These are phyloP conservation scores for Hymenotorrendiella dingleyae DNA, from an alignment of 2,329 filamentous ascomycete genomes.

Conservation along the genomic window DNA sequence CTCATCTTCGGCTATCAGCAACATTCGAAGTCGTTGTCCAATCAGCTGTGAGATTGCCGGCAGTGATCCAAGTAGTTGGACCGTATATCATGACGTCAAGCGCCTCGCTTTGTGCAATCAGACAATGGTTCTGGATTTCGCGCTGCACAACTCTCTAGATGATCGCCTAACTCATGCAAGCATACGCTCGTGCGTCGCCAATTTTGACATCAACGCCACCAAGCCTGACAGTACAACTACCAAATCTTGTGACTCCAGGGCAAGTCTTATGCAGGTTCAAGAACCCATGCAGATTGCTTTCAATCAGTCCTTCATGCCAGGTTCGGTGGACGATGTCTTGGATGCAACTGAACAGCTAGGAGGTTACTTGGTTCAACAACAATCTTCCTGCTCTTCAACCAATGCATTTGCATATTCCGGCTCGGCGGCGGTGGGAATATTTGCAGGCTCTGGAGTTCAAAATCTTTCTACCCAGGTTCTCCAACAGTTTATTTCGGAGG, in stretches of 20 bases:
- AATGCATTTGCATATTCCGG: no score
- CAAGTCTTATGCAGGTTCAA: no score
- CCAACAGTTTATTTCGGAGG: no score
- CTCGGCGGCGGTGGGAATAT: no score
- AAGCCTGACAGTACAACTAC: not conserved
- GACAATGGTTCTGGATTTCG: slow-evolving; percentile 16
- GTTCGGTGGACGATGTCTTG: not conserved
- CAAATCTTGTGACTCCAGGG: no score
- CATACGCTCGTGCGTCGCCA: slow-evolving; percentile 8
- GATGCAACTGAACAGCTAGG: not conserved
- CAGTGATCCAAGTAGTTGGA: slow-evolving; percentile 12
- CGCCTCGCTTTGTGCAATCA: slow-evolving; percentile 9
- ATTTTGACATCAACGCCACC: not conserved
- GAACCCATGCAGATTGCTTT: not conserved
- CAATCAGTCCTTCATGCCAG: not conserved
- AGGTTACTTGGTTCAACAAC: not conserved
- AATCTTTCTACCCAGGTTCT: no score
- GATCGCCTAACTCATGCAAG: slow-evolving; percentile 8
- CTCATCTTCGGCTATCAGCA: no score
- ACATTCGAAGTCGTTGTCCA: no score
- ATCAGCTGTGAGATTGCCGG: slow-evolving; percentile 9
- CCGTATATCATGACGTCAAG: slow-evolving; percentile 12
- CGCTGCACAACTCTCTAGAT: slow-evolving; percentile 13
- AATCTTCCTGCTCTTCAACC: not conserved
- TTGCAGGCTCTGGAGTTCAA: no score